Base-by-base conservation (phyloP, 2,329 filamentous ascomycete genomes). In the Apiospora koreana region DNA sequence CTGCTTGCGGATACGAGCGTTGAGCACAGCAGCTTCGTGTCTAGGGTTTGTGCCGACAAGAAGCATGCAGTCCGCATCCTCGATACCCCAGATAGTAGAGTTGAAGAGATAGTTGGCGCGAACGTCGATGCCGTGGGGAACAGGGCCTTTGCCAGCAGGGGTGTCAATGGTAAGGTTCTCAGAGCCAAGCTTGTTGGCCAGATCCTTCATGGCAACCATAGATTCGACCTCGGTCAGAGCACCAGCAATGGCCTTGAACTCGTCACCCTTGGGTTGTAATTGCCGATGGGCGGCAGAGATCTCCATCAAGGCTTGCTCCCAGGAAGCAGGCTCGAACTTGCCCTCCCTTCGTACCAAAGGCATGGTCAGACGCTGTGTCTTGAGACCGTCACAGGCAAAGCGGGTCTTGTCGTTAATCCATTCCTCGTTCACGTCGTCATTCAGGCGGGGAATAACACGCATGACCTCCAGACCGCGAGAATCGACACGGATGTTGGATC, bases 391-490 rank as follows among this genome's bases (percentile, higher is more conserved):
- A 81, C 95, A 97, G 54, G 96, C 95, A 81, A 98, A 99, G 74
- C 96, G 91, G 50, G 94, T 92, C 88, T 98, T 99, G 86, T 99
- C 96, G 83, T 98, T 96, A 82, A 99, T 98, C 96, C 96, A 99
- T 83, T 99, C 96, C 85, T 99, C 96, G 82, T 99, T 99, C 77
- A 99, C 91, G 77, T 98, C 95, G 80, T 99, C 96, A 81, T 99
- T 99, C 72, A 99, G 87, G 77, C 96, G 90, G 71, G 96, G 96
- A 21, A 98, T 80, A 72, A 99, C 88, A 77, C 96, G 92, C 95
- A 99, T 97, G 68, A 99, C 95, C 84, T 98, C 95, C 74, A 98
- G 86, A 71, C 96, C 96, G 78, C 96, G 91, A 70, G 94, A 92
- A 83, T 99, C 96, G 62, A 98, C 91, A 62, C 96, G 92, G 77